Conservation (phyloP, 2,329 filamentous ascomycete genomes). For the Teratosphaeria pseudoeucalypti region DNA sequence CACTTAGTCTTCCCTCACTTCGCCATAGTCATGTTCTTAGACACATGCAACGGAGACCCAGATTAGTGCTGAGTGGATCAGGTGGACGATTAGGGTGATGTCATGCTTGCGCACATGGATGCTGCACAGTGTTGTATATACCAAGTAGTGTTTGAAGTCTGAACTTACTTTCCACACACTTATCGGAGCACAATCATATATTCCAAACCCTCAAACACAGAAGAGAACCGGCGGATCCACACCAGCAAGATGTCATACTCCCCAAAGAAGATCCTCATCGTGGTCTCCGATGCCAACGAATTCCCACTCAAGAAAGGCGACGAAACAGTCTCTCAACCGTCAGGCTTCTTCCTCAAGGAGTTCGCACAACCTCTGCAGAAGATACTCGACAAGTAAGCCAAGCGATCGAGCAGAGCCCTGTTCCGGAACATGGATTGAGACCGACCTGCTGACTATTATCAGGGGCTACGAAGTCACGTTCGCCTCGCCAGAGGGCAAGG, state of each 20-base stretch:
- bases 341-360: conserved; percentile 23
- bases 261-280: neutral
- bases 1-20: neutral
- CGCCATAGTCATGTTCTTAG: neutral
- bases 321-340: neutral
- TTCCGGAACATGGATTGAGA: too few relatives aligned
- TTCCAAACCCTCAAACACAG: neutral
- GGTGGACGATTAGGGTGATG: neutral
- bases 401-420: too few relatives aligned
- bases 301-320: neutral
- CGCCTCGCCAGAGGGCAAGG: conserved; percentile 33
- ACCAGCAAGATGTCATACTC: neutral
- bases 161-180: neutral
- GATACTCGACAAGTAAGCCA: conserved; percentile 21
- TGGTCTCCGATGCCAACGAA: neutral
- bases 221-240: neutral
- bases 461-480: conserved; percentile 35
- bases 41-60: neutral
- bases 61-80: neutral
- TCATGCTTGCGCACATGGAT: neutral
- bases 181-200: neutral
- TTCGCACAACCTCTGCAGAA: conserved; percentile 29
- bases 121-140: neutral
- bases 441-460: too few relatives aligned
- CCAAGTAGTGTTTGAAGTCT: neutral